phyloP scores from a whole-genome alignment of 108 stramenopile species.

The Mayamaea pseudoterrestris region DNA sequence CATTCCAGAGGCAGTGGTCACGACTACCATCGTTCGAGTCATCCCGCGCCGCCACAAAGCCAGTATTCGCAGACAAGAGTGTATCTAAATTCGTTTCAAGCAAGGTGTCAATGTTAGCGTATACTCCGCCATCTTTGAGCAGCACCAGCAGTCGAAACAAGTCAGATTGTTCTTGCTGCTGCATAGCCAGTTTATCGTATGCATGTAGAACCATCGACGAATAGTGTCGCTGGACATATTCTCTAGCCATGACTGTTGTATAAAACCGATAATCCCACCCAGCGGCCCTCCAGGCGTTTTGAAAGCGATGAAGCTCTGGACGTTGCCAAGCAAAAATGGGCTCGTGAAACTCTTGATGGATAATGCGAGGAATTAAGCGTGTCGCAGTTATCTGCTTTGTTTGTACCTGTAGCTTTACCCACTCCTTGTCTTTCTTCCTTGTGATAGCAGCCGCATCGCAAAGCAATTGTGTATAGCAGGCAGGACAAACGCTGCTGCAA shows the following conservation, averaged over 20 bases:
- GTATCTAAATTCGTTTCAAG: constrained; percentile 37
- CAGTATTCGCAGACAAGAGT: constrained; percentile 31
- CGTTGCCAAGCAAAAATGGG: constrained; percentile 25
- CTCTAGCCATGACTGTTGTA: constrained; percentile 29
- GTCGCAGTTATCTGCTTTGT: no score
- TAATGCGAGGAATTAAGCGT: constrained; percentile 49
- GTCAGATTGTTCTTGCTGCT: constrained; percentile 46
- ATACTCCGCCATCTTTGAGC: constrained; percentile 41
- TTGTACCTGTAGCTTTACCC: no score
- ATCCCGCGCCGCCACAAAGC: constrained; percentile 46
- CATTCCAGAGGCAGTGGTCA: constrained; percentile 46
- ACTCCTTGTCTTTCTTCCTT: no score
- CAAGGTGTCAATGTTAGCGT: constrained; percentile 50
- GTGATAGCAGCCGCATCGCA: no score
- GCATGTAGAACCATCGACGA: constrained; percentile 40
- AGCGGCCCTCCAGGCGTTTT: constrained; percentile 40
- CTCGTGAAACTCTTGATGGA: constrained; percentile 54
- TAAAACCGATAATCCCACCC: constrained; percentile 57
- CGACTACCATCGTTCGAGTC: constrained; percentile 25
- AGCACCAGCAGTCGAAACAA: constrained; percentile 50
- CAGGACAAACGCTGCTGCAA: no score
- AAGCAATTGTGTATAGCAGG: no score
- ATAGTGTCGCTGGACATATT: constrained; percentile 38
- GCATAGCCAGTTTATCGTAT: constrained; percentile 25
- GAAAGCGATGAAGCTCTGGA: constrained; percentile 34